phyloP scores from a whole-genome alignment of 1,284 basidiomycete genomes.

The Fomitopsis pinicola region DNA sequence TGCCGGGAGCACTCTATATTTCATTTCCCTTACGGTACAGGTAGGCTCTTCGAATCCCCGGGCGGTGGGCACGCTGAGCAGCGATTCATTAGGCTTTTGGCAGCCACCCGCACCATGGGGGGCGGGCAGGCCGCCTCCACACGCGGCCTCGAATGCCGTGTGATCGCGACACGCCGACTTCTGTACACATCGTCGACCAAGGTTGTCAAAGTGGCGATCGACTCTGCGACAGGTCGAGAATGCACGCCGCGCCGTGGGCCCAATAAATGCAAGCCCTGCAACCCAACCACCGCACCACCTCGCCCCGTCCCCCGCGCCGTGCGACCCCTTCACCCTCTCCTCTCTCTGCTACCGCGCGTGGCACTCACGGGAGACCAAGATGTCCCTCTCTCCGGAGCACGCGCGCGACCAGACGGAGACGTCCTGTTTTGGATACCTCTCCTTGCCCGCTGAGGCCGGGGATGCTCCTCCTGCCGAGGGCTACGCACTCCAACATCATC shows the following conservation, averaged over 20 bases:
- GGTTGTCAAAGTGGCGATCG: neutral
- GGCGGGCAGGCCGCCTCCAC: neutral
- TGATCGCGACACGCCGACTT: neutral
- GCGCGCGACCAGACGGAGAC: constrained; percentile 14
- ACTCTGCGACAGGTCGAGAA: neutral
- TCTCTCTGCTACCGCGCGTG: constrained; percentile 1
- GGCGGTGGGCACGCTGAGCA: neutral
- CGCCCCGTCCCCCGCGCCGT: neutral
- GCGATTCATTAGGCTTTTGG: neutral
- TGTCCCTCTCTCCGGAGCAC: constrained; percentile 12
- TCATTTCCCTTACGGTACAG: neutral
- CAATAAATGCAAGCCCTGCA: neutral
- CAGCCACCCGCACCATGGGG: neutral
- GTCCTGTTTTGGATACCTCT: constrained; percentile 28
- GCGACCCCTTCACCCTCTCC: constrained; percentile 9
- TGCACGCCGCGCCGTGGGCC: neutral
- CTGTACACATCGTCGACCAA: neutral
- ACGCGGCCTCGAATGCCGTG: neutral
- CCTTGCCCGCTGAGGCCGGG: constrained; percentile 31
- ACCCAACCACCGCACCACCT: neutral
- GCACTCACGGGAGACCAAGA: constrained; percentile 6
- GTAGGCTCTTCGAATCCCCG: neutral
- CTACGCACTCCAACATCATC: constrained; percentile 34
- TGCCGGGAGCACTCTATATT: neutral
- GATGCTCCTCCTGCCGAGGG: constrained; percentile 38